Percentiles rank a stretch among this genome's conserved stretches.
phyloP scores from a whole-genome alignment of 2,329 filamentous ascomycete genomes.

The Pseudogymnoascus sp. region DNA sequence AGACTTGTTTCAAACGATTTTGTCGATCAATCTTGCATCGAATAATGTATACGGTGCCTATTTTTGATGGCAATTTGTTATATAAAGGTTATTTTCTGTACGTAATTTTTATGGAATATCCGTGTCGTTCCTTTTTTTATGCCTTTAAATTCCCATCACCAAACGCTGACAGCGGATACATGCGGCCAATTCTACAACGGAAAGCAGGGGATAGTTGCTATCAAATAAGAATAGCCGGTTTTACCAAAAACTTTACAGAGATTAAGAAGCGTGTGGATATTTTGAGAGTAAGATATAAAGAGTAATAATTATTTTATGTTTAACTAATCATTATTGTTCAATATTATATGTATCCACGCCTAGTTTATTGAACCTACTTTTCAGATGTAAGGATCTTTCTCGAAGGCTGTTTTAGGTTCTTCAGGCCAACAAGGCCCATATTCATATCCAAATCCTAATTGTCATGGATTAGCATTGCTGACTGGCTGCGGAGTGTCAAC shows the following conservation, averaged over 20 bases:
- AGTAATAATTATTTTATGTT: neutral
- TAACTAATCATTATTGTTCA: neutral
- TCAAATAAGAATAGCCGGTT: too few species aligned
- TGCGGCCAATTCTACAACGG: too few species aligned
- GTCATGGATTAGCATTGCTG: neutral
- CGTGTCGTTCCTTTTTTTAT: neutral
- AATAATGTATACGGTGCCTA: neutral
- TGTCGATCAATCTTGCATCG: neutral
- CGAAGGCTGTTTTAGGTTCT: neutral
- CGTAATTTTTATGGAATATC: neutral
- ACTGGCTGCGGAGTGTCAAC: neutral
- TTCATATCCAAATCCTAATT: constrained; percentile 2
- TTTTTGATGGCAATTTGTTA: neutral
- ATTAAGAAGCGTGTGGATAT: too few species aligned
- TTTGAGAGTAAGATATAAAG: neutral
- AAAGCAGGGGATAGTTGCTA: too few species aligned
- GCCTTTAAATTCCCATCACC: neutral
- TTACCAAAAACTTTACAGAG: too few species aligned
- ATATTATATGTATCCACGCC: neutral
- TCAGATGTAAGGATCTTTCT: neutral
- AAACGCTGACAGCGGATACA: neutral
- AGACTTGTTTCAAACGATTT: neutral
- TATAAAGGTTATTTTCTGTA: neutral
- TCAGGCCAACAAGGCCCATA: neutral
- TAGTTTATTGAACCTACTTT: neutral